Conservation (phyloP, 495 filamentous ascomycete species). For the Penicillium psychrofluorescens region DNA sequence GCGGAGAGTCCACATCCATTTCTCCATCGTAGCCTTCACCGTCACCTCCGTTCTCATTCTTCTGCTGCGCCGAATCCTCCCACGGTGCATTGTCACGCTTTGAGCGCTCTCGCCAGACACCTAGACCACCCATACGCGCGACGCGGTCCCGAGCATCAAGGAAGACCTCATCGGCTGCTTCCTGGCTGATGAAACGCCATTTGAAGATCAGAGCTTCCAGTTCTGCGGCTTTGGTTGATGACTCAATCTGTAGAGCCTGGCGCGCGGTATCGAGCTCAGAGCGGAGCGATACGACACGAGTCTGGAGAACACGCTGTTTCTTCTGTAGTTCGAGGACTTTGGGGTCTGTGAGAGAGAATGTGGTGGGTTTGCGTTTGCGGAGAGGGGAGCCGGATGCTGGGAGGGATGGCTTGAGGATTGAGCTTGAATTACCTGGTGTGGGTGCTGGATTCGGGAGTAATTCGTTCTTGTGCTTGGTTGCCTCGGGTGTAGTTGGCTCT, state of each 20-base stretch:
- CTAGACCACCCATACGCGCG: conserved; percentile 48
- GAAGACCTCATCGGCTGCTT: conserved; percentile 48
- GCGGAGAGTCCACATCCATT: conserved; percentile 14
- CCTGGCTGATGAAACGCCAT: conserved; percentile 40
- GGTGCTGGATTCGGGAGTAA: background rate
- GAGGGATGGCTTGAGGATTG: background rate
- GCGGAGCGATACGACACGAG: conserved; percentile 23
- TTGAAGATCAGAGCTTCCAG: conserved; percentile 40
- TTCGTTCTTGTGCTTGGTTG: background rate
- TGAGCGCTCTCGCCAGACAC: conserved; percentile 44
- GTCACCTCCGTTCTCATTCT: conserved; percentile 21
- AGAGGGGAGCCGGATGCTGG: background rate
- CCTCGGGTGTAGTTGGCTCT: background rate
- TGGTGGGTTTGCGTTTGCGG: conserved; percentile 1
- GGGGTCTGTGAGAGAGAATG: conserved; percentile 9
- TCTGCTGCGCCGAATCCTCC: conserved; percentile 20
- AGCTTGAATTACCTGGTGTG: background rate
- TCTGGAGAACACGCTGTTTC: conserved; percentile 25
- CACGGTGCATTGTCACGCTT: conserved; percentile 27
- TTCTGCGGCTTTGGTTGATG: conserved; percentile 37
- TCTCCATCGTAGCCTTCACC: conserved; percentile 17
- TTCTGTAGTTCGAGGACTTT: conserved; percentile 23
- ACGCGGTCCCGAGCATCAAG: conserved; percentile 33
- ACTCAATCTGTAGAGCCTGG: conserved; percentile 44
- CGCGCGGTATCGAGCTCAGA: conserved; percentile 37